phyloP scores from a whole-genome alignment of 345 rosid species.

The Eucalyptus paniculata region DNA sequence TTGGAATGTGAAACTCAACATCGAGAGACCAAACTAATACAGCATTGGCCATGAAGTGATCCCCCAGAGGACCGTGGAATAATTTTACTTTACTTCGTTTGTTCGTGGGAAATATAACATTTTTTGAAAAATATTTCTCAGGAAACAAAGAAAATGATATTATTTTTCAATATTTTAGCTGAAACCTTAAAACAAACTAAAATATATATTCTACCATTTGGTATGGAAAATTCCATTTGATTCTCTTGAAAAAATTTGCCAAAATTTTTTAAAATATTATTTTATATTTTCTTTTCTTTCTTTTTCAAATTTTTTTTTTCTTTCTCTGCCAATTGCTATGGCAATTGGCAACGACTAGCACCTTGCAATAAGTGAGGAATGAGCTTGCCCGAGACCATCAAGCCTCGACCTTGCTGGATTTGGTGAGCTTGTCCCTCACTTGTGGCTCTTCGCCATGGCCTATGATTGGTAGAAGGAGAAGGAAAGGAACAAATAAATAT shows the following conservation, averaged over 20 bases:
- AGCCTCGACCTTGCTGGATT: fast-evolving
- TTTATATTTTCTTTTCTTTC: background rate
- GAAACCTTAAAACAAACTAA: background rate
- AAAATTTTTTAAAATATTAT: too few species aligned
- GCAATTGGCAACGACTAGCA: background rate
- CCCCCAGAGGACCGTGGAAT: background rate
- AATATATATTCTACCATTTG: background rate
- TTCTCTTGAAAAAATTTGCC: background rate
- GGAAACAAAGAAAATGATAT: background rate
- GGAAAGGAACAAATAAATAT: too few species aligned
- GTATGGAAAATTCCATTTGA: background rate
- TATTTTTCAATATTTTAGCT: too few species aligned
- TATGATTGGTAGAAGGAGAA: too few species aligned
- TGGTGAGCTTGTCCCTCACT: fast-evolving
- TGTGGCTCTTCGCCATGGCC: background rate
- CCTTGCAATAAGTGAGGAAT: background rate
- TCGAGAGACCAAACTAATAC: background rate
- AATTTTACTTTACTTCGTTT: background rate
- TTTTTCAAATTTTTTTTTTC: too few species aligned
- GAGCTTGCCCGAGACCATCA: background rate
- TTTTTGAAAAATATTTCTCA: background rate
- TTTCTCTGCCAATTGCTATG: background rate
- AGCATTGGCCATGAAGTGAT: background rate
- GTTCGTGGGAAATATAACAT: too few species aligned
- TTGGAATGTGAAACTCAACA: background rate